Base-by-base conservation (phyloP, 805 yeast genomes). In the Phaffomyces thermotolerans region DNA sequence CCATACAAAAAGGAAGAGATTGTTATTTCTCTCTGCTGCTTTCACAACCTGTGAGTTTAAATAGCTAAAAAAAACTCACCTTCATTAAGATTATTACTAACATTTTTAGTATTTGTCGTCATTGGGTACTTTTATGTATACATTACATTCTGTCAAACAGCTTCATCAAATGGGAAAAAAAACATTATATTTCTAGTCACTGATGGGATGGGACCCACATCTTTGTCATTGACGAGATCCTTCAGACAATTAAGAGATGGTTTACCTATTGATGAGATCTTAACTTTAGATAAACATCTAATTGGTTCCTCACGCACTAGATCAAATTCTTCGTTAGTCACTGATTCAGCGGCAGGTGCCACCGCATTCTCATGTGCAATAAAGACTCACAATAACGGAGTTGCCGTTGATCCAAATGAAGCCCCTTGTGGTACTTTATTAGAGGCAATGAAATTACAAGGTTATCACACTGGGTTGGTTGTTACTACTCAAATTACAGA, bases 281-380 rank as follows among this genome's bases (percentile, higher is more conserved):
- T 87, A 50, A 62, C 67, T 9, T 56, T 89, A 25, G 96, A 89
- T 62, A 67, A 74, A 46, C 76, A 81, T 58, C 65, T 88, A 38
- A 74, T 89, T 41, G 98, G 98, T 24, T 73, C 84, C 22, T 84
- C 95, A 8, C 74, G 97, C 52, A 90, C 98, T 0, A 72, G 89
- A 48, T 84, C 95, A 15, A 76, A 78, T 23, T 69, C 72, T 50
- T 84, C 95, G 2, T 68, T 85, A 54, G 77, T 90, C 47, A 90
- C 98, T 0, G 98, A 90, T 61, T 85, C 95, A 25, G 98, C 98
- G 10, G 98, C 98, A 2, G 97, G 96, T 14, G 98, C 96, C 14
- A 88, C 96, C 13, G 96, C 95, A 1, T 90, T 89, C 57, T 72
- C 95, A 0, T 87, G 96, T 63, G 91, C 80, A 6, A 57, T 79